Evolutionary conservation across 371 early-diverging fungal genomes (phyloP), one percentile per base, ranked within the genome.

Genomic region (Mortierella sp.): DNA sequence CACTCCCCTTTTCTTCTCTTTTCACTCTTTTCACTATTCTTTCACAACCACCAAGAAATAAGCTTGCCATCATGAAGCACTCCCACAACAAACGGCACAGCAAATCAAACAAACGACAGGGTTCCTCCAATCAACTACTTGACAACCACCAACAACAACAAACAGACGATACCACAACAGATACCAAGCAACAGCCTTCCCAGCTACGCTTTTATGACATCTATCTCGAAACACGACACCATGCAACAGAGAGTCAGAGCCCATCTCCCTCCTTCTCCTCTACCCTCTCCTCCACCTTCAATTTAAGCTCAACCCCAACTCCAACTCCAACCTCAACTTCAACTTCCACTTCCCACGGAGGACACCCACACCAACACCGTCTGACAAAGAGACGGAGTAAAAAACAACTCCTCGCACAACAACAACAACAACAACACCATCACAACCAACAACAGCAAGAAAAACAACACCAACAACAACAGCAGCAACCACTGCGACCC

Each of bases 161-260:
- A 72, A 0, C 58, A 54, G 34, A 9, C 2, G 13, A 73, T n/a
- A 3, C 47, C 26, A 7, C 24, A 24, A 68, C 68, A 21, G 44
- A 42, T 38, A 42, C 42, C 68, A 26, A 26, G 10, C 74, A 79
- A 11, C 47, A 57, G 3, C 55, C 52, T 10, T 72, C 72, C 2
- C 55, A 73, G 21, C 68, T 78, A 3, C 72, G 55, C 3, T 80
- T 75, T 42, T 80, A 75, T n/a, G 80, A 80, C 50, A 75, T 80
- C 44, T 63, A 75, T n/a, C 38, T 71, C 28, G 68, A 68, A 19
- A 68, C 68, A 42, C 38, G 68, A 38, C 68, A 68, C 42, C 38
- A 24, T 38, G 24, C 68, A 7, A 68, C 68, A 2, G 68, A 68
- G 21, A 4, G 38, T 38, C 44, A 42, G 3, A 42, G 44, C 68